Base-by-base conservation (phyloP, 2,329 filamentous ascomycete genomes). In the Fusarium mundagurra region DNA sequence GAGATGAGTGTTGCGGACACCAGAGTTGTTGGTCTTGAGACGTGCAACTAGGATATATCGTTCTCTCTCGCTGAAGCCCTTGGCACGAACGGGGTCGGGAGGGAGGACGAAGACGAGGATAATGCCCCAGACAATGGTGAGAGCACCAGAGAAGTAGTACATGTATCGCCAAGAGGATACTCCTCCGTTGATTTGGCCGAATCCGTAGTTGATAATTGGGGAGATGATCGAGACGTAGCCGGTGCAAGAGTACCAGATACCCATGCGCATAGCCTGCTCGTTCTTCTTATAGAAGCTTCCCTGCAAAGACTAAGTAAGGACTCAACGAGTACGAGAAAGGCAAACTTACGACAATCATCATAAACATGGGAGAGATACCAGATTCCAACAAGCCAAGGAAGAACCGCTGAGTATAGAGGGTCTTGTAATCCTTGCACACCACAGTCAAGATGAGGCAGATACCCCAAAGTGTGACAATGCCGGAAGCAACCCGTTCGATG, bases 341-440 rank as follows among this genome's bases (percentile, higher is more conserved):
- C 17, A 18, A 22, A 53, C 48, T 36, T 53, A 53, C 50, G 5
- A 88, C 83, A 48, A 89, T 87, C 58, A 88, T 83, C 83, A 89
- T 88, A 67, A 89, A 90, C 50, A 87, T 87, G 0, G 89, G 89
- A 2, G 86, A 88, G 41, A 91, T 86, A 29, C 88, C 86, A 6
- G 83, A 84, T 75, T 91, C 89, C 2, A 91, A 78, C 11, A 89
- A 83, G 0, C 89, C 89, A 4, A 91, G 82, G 55, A 88, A 86
- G 82, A 90, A 90, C 8, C 88, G 80, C 72, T 89, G 86, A 0
- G 81, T 84, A 34, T 82, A 83, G 3, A 87, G 68, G 4, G 79
- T 80, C 31, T 75, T 78, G 64, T 82, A 85, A 29, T 80, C 81
- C 9, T 74, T 77, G 68, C 84, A 85, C 3, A 75, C 79, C 6